Percentiles rank a stretch among this genome's conserved stretches.
These are phyloP conservation scores for Candida quercuum DNA, from an alignment of 805 yeast genomes.

Conservation along the genomic window DNA sequence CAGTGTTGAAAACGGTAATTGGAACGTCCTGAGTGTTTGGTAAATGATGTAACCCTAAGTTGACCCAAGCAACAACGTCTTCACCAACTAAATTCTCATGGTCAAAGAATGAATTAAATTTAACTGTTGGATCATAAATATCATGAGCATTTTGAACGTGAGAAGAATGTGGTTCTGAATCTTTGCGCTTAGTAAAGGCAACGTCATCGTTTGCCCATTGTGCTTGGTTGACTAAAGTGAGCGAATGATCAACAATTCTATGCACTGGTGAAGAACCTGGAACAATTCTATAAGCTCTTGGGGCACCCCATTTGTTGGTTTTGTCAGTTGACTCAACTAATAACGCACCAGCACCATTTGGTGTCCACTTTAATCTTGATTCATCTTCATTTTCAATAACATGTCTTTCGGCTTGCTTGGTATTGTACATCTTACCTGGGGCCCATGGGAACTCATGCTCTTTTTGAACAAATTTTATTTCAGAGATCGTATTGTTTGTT, in stretches of 20 bases:
- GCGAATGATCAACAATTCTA: constrained; percentile 15
- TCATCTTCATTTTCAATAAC: constrained; percentile 17
- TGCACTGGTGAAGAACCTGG: constrained; percentile 19
- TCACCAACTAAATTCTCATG: constrained; percentile 23
- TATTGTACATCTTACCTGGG: constrained; percentile 16
- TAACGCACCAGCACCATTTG: constrained; percentile 21
- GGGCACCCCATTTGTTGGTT: constrained; percentile 23
- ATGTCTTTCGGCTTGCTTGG: constrained; percentile 13
- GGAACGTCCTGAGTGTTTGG: constrained; percentile 28
- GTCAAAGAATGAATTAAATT: constrained; percentile 20
- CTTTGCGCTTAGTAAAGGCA: constrained; percentile 21
- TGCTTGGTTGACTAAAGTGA: constrained; percentile 16
- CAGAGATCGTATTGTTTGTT: constrained; percentile 15
- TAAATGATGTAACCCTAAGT: constrained; percentile 24
- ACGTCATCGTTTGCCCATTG: constrained; percentile 22
- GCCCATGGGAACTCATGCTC: constrained; percentile 23
- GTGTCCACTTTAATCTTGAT: constrained; percentile 14
- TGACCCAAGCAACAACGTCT: constrained; percentile 26
- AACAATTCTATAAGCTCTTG: constrained; percentile 24
- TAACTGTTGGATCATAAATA: constrained; percentile 19
- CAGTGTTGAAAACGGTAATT: constrained; percentile 24
- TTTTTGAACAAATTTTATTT: constrained; percentile 10
- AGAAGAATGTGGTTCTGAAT: constrained; percentile 22
- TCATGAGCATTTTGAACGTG: constrained; percentile 20
- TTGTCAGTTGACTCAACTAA: constrained; percentile 21